phyloP scores from a whole-genome alignment of 495 filamentous ascomycete species.

The Parachaetomium inaequale region DNA sequence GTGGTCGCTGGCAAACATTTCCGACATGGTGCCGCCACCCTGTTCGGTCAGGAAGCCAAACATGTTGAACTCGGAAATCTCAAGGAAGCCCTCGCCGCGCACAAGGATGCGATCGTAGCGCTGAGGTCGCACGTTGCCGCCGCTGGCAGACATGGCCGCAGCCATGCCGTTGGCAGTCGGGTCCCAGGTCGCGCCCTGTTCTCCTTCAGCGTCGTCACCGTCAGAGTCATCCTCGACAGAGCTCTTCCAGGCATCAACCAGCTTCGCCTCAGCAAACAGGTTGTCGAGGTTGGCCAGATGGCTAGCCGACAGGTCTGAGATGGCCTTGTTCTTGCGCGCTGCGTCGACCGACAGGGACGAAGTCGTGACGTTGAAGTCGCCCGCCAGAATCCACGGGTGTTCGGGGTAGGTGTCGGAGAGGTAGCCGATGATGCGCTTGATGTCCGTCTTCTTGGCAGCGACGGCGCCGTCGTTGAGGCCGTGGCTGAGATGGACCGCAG shows the following conservation, averaged over 20 bases:
- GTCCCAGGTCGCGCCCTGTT: conserved; percentile 57
- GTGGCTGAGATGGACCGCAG: conserved; percentile 51
- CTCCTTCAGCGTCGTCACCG: conserved; percentile 40
- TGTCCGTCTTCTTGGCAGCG: conserved; percentile 46
- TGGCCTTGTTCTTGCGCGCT: conserved; percentile 43
- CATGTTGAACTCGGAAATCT: conserved; percentile 39
- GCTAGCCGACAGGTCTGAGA: conserved; percentile 37
- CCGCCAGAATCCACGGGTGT: conserved; percentile 51
- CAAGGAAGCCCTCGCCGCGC: conserved; percentile 36
- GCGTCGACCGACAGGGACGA: conserved; percentile 48
- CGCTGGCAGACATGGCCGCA: conserved; percentile 38
- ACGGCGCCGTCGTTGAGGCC: conserved; percentile 53
- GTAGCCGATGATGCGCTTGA: conserved; percentile 43
- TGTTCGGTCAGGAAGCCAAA: conserved; percentile 44
- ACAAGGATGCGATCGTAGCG: conserved; percentile 56
- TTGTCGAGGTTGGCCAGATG: conserved; percentile 36
- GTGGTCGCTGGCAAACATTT: conserved; percentile 51
- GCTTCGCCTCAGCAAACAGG: conserved; percentile 30
- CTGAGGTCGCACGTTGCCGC: conserved; percentile 49
- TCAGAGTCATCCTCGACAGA: conserved; percentile 15
- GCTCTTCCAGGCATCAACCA: conserved; percentile 44
- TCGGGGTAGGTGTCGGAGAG: conserved; percentile 32
- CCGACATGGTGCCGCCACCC: neutral
- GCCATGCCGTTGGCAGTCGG: conserved; percentile 50
- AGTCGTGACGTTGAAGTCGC: conserved; percentile 57